Evolutionary conservation across 768 basidiomycete species (phyloP).

Genomic region (Glaciozyma martinii): DNA sequence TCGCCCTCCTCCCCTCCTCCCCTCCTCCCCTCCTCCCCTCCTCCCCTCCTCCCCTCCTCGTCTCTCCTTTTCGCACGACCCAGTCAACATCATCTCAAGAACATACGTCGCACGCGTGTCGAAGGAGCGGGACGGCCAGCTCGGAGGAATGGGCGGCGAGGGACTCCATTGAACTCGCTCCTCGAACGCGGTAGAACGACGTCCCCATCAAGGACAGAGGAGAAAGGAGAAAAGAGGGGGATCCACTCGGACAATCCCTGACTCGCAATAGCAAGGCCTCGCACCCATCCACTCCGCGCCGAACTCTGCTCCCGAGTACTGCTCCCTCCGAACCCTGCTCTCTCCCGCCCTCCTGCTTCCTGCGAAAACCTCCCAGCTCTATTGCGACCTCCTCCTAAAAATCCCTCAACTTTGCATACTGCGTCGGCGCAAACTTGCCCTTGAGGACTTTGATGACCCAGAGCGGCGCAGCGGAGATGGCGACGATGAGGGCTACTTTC

Average conservation of each 20-base stretch:
- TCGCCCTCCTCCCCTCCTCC: too few relatives aligned
- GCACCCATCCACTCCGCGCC: not conserved
- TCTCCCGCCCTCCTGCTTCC: not conserved
- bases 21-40: too few relatives aligned
- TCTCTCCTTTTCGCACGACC: too few relatives aligned
- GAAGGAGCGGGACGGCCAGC: not conserved
- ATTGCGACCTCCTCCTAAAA: slow-evolving; percentile 1
- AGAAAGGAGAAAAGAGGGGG: not conserved
- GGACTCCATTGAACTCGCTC: not conserved
- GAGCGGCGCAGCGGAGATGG: slow-evolving; percentile 81
- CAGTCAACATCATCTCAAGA: not conserved
- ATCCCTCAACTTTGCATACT: slow-evolving; percentile 68
- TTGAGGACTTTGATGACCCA: slow-evolving; percentile 82
- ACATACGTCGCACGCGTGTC: slow-evolving; percentile 1
- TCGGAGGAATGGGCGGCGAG: not conserved
- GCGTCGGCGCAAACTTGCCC: slow-evolving; percentile 78
- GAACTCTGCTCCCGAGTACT: not conserved
- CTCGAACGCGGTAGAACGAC: not conserved
- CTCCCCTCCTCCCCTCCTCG: too few relatives aligned
- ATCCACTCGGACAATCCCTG: not conserved
- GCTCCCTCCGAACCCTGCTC: too few relatives aligned
- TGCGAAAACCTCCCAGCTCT: not conserved
- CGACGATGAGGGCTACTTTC: slow-evolving; percentile 93
- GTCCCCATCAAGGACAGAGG: not conserved
- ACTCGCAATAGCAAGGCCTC: not conserved